phyloP scores from a whole-genome alignment of 495 filamentous ascomycete genomes.

The Penicillium verhagenii region DNA sequence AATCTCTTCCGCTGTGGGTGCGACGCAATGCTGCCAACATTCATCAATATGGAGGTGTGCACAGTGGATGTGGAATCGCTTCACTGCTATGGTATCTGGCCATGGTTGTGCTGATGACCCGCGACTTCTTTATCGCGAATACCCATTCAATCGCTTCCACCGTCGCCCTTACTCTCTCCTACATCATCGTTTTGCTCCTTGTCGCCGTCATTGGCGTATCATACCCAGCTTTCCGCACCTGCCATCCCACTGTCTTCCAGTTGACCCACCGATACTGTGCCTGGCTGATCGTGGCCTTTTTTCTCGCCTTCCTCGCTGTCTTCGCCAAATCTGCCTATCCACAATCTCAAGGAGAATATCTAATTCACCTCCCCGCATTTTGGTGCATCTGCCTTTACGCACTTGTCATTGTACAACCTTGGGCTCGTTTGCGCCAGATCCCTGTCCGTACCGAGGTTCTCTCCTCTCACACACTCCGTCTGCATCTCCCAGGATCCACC shows the following conservation, averaged over 20 bases:
- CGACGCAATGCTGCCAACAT: slow-evolving; percentile 59
- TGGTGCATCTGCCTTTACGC: neutral
- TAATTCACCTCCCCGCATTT: neutral
- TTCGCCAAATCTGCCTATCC: neutral
- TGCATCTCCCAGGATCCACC: slow-evolving; percentile 59
- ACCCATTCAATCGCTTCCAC: neutral
- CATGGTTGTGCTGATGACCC: neutral
- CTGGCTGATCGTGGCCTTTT: neutral
- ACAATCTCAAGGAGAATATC: neutral
- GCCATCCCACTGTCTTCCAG: neutral
- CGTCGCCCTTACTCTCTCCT: neutral
- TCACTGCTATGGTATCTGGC: slow-evolving; percentile 62
- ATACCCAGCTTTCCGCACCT: neutral
- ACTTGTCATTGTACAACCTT: neutral
- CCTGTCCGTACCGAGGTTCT: slow-evolving; percentile 35
- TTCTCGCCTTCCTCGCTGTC: neutral
- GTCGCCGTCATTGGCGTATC: neutral
- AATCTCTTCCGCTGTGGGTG: slow-evolving; percentile 53
- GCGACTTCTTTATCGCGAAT: neutral
- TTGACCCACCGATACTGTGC: neutral
- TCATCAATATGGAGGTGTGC: slow-evolving; percentile 66
- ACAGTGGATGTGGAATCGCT: slow-evolving; percentile 60
- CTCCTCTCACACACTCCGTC: slow-evolving; percentile 63
- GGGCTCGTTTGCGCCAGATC: neutral
- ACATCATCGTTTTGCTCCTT: neutral